Base-by-base conservation (phyloP, 2,329 filamentous ascomycete species). In the Incumbomyces lentus region DNA sequence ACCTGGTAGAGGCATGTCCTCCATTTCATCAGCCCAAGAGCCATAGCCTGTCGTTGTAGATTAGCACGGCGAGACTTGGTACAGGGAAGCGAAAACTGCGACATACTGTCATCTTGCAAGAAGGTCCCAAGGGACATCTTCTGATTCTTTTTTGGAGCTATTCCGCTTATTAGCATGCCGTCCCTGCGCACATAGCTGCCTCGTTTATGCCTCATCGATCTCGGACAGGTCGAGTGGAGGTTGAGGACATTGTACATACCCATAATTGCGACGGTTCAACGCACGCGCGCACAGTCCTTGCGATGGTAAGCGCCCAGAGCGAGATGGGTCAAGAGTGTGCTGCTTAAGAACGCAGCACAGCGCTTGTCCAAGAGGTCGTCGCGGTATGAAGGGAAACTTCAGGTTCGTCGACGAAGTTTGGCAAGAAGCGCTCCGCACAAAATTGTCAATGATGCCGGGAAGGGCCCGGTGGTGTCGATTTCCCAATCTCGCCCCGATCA, bases 1-100 rank as follows among this genome's bases (percentile, higher is more conserved):
- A 90, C 85, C 73, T 67, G 81, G 78, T 56, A 85, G 77, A 53
- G 77, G 76, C 68, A 75, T 73, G 62, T 95, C 88, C 69, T 98
- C 92, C 72, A 98, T 95, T 67, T 98, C 92, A 71, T 98, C 93
- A 61, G 92, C 92, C 92, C 92, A 98, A 59, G 92, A 96, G 64
- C 90, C 88, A 63, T 82, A 75, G 61, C 77, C 81, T 84, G 61
- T 43, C 52, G 46, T 54, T 6, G 53, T 16, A 13, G 29, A 52
- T 62, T 51, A 64, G 64, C 54, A 12, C 37, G 17, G 18, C 14
- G 32, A 26, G 59, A 52, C 54, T 34, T 18, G 19, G 18, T 29
- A 13, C 8, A 11, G 16, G 19, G 19, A 13, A 53, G 51, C 49
- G 40, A 14, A 35, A 11, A 26, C 40, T 17, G 4, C 43, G 44